phyloP scores from a whole-genome alignment of 345 rosid species.

The Eucalyptus cladocalyx region DNA sequence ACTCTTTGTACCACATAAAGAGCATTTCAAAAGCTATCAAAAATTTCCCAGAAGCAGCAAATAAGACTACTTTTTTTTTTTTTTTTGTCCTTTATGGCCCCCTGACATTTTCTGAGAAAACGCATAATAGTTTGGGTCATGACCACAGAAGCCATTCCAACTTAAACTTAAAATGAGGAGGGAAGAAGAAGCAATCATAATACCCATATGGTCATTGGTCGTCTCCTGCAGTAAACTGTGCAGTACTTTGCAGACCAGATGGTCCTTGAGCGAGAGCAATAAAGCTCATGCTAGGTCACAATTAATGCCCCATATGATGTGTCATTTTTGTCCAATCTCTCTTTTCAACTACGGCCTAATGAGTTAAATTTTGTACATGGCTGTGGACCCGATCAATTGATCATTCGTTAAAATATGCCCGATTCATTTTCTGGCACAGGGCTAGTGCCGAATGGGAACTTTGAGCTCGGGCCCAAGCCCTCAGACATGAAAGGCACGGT shows the following conservation, averaged over 20 bases:
- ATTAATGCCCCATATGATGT: neutral
- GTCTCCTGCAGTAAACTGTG: neutral
- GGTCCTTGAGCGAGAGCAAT: neutral
- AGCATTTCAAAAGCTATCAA: neutral
- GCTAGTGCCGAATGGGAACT: slow-evolving; percentile 20
- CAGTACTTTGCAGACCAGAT: neutral
- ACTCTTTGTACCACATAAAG: neutral
- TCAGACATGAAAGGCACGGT: slow-evolving; percentile 18
- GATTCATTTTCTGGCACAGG: neutral
- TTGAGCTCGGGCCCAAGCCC: slow-evolving; percentile 15
- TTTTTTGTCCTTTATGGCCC: neutral
- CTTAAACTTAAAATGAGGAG: neutral
- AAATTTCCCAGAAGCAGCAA: neutral
- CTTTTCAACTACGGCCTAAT: neutral
- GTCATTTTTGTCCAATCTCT: neutral
- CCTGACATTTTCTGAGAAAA: neutral
- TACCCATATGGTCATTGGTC: neutral
- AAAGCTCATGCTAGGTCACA: neutral
- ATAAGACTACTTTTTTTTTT: neutral
- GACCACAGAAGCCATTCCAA: neutral
- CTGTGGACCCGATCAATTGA: neutral
- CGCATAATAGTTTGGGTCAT: neutral
- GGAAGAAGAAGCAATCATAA: neutral
- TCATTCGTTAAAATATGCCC: neutral
- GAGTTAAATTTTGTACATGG: neutral